phyloP scores from a whole-genome alignment of 2,329 filamentous ascomycete genomes.

The Exophiala sideris region DNA sequence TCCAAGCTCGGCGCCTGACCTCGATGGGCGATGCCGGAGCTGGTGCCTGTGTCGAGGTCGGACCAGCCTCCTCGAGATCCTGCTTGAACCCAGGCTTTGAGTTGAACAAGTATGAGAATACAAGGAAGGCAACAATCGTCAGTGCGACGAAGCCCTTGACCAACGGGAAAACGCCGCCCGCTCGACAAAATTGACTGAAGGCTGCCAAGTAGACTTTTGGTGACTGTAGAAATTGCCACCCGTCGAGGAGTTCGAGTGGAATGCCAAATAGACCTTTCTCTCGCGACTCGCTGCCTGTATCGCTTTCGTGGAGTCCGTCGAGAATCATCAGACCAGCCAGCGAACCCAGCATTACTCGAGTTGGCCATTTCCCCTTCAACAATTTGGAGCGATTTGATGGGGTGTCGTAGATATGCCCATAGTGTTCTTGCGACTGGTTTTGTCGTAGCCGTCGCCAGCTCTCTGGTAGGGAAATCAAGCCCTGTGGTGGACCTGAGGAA shows the following conservation, averaged over 20 bases:
- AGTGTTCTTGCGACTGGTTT: constrained; percentile 30
- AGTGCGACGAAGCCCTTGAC: constrained; percentile 32
- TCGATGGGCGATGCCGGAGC: constrained; percentile 79
- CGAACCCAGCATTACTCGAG: constrained; percentile 88
- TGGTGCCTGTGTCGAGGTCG: constrained; percentile 41
- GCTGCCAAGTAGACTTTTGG: constrained; percentile 26
- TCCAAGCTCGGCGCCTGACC: constrained; percentile 83
- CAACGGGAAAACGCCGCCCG: constrained; percentile 28
- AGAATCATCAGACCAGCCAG: constrained; percentile 89
- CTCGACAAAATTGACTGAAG: constrained; percentile 26
- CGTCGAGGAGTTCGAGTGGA: constrained; percentile 57
- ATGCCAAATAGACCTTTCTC: constrained; percentile 65
- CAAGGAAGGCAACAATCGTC: constrained; percentile 47
- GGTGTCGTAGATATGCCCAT: constrained; percentile 33
- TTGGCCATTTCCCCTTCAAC: constrained; percentile 51
- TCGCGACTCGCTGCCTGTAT: constrained; percentile 61
- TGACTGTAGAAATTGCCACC: constrained; percentile 37
- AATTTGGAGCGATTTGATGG: constrained; percentile 41
- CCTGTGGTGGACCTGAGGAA: constrained; percentile 35
- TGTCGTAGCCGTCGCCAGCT: constrained; percentile 42
- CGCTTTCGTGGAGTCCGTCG: constrained; percentile 69
- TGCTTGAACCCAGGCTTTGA: constrained; percentile 53
- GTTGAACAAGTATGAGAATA: constrained; percentile 55
- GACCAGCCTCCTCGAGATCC: constrained; percentile 36
- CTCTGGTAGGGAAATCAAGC: constrained; percentile 44